Evolutionary conservation across 2,329 filamentous ascomycete genomes (phyloP).

Genomic region (Fusarium haematococcum): DNA sequence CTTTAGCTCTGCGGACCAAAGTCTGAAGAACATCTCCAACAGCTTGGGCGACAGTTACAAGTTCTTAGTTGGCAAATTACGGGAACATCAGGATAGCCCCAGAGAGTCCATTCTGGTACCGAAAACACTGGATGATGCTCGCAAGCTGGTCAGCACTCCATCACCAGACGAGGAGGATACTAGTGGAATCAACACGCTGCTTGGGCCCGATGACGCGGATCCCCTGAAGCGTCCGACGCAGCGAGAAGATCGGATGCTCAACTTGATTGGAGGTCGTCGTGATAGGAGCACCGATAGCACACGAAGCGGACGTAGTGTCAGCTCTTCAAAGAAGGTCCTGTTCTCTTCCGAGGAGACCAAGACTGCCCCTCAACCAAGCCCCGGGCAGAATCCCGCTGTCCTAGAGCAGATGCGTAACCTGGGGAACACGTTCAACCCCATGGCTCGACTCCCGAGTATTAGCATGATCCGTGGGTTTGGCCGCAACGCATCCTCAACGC

Average conservation of each 20-base stretch:
- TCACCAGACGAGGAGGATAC: conserved; percentile 71
- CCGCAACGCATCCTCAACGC: conserved; percentile 57
- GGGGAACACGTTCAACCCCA: conserved; percentile 83
- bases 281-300: conserved; percentile 84
- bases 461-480: conserved; percentile 82
- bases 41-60: conserved; percentile 94
- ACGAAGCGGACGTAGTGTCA: conserved; percentile 72
- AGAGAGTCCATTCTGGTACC: conserved; percentile 72
- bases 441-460: conserved; percentile 81
- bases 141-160: conserved; percentile 85
- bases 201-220: conserved; percentile 54
- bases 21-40: conserved; percentile 90
- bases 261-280: conserved; percentile 78
- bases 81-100: conserved; percentile 70
- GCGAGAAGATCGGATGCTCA: conserved; percentile 74
- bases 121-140: conserved; percentile 91
- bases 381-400: conserved; percentile 63
- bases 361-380: conserved; percentile 17
- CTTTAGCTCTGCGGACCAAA: conserved; percentile 88
- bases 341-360: conserved; percentile 58
- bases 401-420: conserved; percentile 86
- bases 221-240: conserved; percentile 44
- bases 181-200: conserved; percentile 67
- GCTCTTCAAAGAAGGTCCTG: conserved; percentile 69
- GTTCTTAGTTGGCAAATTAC: conserved; percentile 89